Conservation (phyloP, 306 rosid species). For the Leucaena leucocephala region DNA sequence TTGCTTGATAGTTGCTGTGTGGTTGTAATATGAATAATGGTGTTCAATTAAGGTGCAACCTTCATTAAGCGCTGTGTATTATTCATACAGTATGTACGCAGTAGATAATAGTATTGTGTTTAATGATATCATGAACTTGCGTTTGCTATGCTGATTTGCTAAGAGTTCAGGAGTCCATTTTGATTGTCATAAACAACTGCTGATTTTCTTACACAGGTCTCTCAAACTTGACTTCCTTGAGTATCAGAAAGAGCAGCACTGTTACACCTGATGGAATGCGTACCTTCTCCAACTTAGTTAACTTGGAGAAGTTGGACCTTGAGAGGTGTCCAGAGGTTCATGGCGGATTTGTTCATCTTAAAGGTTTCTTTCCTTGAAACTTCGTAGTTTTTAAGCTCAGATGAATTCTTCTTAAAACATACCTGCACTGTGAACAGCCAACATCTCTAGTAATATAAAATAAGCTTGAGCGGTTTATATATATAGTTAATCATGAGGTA, state of each 20-base stretch:
- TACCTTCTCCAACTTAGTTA: slow-evolving; percentile 59
- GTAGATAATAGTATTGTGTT: not conserved
- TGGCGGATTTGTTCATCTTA: slow-evolving; percentile 78
- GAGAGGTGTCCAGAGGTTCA: slow-evolving; percentile 69
- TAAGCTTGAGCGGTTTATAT: slow-evolving; percentile 13
- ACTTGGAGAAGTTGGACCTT: slow-evolving; percentile 74
- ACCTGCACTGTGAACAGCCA: slow-evolving; percentile 16
- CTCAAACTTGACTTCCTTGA: slow-evolving; percentile 62
- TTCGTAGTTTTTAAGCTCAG: slow-evolving; percentile 12
- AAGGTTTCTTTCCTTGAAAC: slow-evolving; percentile 48
- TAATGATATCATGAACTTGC: not conserved
- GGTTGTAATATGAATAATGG: not conserved
- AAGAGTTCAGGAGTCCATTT: slow-evolving; percentile 9
- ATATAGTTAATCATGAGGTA: slow-evolving; percentile 13
- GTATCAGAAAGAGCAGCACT: slow-evolving; percentile 57
- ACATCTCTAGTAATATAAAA: slow-evolving; percentile 28
- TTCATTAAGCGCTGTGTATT: slow-evolving; percentile 20
- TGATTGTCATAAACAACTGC: slow-evolving; percentile 22
- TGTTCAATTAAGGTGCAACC: slow-evolving; percentile 16
- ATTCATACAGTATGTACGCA: slow-evolving; percentile 6
- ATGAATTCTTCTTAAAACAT: slow-evolving; percentile 19
- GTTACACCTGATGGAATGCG: slow-evolving; percentile 67
- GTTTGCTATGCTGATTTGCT: not conserved
- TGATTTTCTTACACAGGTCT: slow-evolving; percentile 52
- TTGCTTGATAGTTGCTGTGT: not conserved